Percentiles rank a stretch among this genome's conserved stretches.
Evolutionary conservation across 192 early-diverging fungal genomes (phyloP).

Genomic region (Backusella westeae): DNA sequence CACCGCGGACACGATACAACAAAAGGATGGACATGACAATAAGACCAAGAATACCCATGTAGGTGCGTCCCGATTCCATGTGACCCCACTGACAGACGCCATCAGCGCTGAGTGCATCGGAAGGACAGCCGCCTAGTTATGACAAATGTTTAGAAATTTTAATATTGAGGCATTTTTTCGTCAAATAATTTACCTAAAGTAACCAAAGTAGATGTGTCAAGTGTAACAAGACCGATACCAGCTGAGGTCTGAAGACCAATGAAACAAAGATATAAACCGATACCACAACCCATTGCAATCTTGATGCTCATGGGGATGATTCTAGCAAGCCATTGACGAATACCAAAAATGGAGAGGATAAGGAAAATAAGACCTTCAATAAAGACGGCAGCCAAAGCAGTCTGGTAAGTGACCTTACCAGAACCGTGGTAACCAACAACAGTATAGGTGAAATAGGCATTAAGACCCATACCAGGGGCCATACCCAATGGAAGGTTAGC

Average conservation of each 20-base stretch:
- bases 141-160: neutral
- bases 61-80: slow-evolving; percentile 63
- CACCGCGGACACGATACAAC: slow-evolving; percentile 65
- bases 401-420: slow-evolving; percentile 69
- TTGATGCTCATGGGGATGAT: slow-evolving; percentile 71
- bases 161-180: neutral
- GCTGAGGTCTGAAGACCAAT: slow-evolving; percentile 80
- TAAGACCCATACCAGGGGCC: slow-evolving; percentile 81
- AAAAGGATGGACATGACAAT: slow-evolving; percentile 65
- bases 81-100: slow-evolving; percentile 56
- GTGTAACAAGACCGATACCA: slow-evolving; percentile 74
- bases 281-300: slow-evolving; percentile 71
- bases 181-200: slow-evolving; percentile 41
- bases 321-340: slow-evolving; percentile 80
- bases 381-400: slow-evolving; percentile 73
- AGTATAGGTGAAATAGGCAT: slow-evolving; percentile 82
- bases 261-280: slow-evolving; percentile 76
- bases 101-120: slow-evolving; percentile 51
- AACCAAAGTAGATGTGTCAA: slow-evolving; percentile 64
- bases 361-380: slow-evolving; percentile 83
- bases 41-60: slow-evolving; percentile 63
- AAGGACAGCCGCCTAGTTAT: slow-evolving; percentile 52
- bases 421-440: slow-evolving; percentile 80
- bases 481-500: slow-evolving; percentile 79
- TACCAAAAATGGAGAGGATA: slow-evolving; percentile 68